phyloP scores from a whole-genome alignment of 805 yeast species.

The Saccharomycopsis olivae region DNA sequence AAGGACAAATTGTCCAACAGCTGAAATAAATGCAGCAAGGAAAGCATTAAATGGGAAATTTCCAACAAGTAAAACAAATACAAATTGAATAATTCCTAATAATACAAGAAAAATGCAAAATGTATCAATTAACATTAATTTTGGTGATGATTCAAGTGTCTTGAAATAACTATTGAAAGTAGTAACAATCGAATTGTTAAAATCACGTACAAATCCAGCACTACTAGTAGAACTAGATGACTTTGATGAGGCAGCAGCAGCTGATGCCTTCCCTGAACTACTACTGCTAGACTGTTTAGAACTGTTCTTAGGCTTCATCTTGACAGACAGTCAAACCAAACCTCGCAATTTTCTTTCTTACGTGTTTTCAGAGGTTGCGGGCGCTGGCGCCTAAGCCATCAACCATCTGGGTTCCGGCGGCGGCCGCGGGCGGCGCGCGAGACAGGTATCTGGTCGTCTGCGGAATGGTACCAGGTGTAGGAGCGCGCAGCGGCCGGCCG shows the following conservation, averaged over 20 bases:
- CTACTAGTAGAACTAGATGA: not conserved
- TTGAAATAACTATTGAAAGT: constrained; percentile 14
- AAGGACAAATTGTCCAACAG: constrained; percentile 93
- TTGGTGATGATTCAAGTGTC: constrained; percentile 6
- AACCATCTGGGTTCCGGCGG: too few relatives aligned
- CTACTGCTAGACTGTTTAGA: too few relatives aligned
- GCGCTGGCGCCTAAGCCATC: too few relatives aligned
- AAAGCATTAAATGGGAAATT: constrained; percentile 96
- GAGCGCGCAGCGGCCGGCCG: too few relatives aligned
- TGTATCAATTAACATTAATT: constrained; percentile 57
- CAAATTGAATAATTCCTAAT: constrained; percentile 70
- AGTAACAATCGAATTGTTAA: constrained; percentile 6
- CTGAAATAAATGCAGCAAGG: constrained; percentile 80
- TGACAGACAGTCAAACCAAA: too few relatives aligned
- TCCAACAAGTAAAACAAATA: constrained; percentile 67
- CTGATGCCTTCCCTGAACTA: not conserved
- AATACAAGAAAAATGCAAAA: constrained; percentile 67
- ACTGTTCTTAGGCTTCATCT: not conserved
- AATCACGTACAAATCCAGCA: constrained; percentile 5
- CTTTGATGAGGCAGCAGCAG: not conserved
- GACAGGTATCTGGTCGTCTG: too few relatives aligned
- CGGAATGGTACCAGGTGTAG: too few relatives aligned
- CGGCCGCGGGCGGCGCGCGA: too few relatives aligned
- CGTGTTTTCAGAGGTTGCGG: too few relatives aligned
- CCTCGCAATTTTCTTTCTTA: too few relatives aligned